Conservation (phyloP, 164 flowering plant genomes). For the Berberis thunbergii region DNA sequence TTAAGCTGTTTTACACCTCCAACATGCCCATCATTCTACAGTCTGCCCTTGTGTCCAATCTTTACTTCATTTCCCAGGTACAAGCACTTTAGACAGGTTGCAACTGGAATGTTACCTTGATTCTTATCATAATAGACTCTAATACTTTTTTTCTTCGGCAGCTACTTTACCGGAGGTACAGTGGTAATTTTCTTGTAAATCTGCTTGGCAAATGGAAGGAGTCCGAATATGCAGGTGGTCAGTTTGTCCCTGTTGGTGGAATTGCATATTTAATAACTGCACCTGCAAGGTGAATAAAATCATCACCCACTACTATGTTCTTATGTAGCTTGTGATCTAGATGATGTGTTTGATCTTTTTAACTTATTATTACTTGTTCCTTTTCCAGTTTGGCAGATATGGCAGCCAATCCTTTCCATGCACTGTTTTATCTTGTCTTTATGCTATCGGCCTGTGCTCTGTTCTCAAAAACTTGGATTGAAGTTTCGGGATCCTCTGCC, state of each 20-base stretch:
- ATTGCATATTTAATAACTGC: constrained; percentile 37
- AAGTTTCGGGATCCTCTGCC: constrained; percentile 1
- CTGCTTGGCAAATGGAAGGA: constrained; percentile 46
- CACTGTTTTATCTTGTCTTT: background rate
- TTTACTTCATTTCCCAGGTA: constrained; percentile 12
- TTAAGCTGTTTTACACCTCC: constrained; percentile 6
- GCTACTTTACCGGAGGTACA: constrained; percentile 22
- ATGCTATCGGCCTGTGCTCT: background rate
- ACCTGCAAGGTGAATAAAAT: constrained; percentile 7
- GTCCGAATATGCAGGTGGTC: constrained; percentile 42
- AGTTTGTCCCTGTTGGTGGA: constrained; percentile 45
- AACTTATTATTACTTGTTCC: background rate
- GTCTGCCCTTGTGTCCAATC: constrained; percentile 9
- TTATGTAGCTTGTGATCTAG: background rate
- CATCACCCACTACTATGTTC: background rate
- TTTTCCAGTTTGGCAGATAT: constrained; percentile 2
- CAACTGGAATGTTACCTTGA: background rate
- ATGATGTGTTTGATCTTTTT: background rate
- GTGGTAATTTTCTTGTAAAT: constrained; percentile 47
- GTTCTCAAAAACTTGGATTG: constrained; percentile 3
- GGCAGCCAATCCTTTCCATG: constrained; percentile 7
- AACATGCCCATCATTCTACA: constrained; percentile 12
- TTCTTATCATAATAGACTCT: background rate
- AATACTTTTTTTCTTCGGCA: background rate
- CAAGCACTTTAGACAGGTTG: background rate